phyloP scores from a whole-genome alignment of 306 rosid genomes.

The Rosa lucieae region DNA sequence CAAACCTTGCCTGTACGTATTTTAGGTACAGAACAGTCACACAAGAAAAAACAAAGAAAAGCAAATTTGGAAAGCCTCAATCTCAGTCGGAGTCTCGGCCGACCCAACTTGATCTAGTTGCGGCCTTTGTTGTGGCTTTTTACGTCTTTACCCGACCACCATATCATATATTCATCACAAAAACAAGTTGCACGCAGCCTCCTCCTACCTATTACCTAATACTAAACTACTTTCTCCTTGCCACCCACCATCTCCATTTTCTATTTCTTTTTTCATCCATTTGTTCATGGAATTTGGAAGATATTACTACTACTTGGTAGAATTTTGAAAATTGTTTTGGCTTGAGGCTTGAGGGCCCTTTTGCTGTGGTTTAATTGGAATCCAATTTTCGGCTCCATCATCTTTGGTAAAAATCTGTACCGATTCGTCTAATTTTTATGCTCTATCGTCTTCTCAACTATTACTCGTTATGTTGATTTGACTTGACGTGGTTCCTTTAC shows the following conservation, averaged over 20 bases:
- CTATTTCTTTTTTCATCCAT: not conserved
- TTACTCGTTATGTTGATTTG: no score
- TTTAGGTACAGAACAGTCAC: not conserved
- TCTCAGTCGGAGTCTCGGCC: not conserved
- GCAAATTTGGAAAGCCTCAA: not conserved
- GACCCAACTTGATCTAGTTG: not conserved
- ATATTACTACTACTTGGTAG: not conserved
- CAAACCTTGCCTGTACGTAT: not conserved
- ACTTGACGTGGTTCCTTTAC: not conserved
- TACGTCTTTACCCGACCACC: slow-evolving; percentile 9
- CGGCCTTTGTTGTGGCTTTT: slow-evolving; percentile 3
- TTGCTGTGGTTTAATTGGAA: no score
- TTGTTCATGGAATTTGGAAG: not conserved
- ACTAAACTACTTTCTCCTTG: not conserved
- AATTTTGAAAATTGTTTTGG: no score
- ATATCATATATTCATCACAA: not conserved
- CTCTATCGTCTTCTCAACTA: not conserved
- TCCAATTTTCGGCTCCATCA: no score
- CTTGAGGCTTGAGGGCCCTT: no score
- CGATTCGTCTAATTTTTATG: no score
- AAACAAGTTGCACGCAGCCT: not conserved
- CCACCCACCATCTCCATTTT: not conserved
- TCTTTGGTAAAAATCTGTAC: no score
- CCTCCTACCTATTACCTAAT: not conserved
- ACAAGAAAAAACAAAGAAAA: not conserved